Conservation (phyloP, 1,284 basidiomycete species). For the Cerioporus squamosus region DNA sequence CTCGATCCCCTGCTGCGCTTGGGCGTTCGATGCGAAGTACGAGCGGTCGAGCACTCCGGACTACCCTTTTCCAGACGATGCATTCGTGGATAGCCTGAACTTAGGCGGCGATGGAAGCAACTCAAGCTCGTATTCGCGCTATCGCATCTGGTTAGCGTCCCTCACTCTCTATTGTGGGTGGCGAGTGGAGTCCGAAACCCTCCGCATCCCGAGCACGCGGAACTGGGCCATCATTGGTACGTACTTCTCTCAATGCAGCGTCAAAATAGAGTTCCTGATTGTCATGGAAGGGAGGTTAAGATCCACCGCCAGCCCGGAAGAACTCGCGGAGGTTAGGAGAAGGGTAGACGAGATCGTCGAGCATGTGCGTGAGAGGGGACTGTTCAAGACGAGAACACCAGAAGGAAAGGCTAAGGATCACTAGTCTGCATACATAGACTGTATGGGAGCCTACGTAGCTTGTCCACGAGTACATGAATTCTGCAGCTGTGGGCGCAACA, state of each 20-base stretch:
- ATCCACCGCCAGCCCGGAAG: slow-evolving; percentile 20
- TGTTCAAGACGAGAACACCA: slow-evolving; percentile 71
- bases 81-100: slow-evolving; percentile 55
- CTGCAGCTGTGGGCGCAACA: too few species aligned
- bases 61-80: slow-evolving; percentile 41
- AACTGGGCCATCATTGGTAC: slow-evolving; percentile 91
- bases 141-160: slow-evolving; percentile 82
- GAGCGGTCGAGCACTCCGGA: slow-evolving; percentile 47
- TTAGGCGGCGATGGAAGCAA: slow-evolving; percentile 60
- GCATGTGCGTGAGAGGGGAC: slow-evolving; percentile 55
- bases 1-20: slow-evolving; percentile 92
- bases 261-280: slow-evolving; percentile 8
- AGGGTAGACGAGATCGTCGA: slow-evolving; percentile 48
- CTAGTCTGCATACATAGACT: slow-evolving; percentile 23
- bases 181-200: slow-evolving; percentile 82
- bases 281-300: slow-evolving; percentile 34
- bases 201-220: slow-evolving; percentile 91
- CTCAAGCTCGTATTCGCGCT: slow-evolving; percentile 75
- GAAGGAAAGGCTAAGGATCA: slow-evolving; percentile 68
- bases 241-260: slow-evolving; percentile 28
- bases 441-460: neutral
- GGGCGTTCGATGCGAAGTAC: slow-evolving; percentile 73
- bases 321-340: slow-evolving; percentile 32
- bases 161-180: slow-evolving; percentile 79
- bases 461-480: neutral